phyloP scores from a whole-genome alignment of 768 basidiomycete genomes.

The Mycena pura region DNA sequence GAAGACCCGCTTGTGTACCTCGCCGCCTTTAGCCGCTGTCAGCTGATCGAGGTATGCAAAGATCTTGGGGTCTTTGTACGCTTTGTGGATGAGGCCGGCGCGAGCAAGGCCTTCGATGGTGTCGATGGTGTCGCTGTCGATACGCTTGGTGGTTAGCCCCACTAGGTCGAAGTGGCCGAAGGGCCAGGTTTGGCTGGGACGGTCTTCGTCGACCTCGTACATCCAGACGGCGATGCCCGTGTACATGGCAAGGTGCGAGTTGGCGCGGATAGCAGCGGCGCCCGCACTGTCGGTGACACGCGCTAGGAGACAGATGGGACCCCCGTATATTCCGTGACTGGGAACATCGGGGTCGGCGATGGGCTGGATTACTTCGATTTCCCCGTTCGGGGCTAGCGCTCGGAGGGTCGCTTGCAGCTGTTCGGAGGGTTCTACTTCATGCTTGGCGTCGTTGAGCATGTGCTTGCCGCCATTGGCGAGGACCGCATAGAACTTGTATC shows the following conservation, averaged over 20 bases:
- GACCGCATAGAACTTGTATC: background rate
- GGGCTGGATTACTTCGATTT: background rate
- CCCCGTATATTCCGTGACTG: background rate
- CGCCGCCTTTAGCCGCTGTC: background rate
- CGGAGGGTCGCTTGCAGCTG: background rate
- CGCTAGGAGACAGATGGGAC: background rate
- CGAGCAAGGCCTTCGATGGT: background rate
- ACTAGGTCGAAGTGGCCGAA: background rate
- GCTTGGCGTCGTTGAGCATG: background rate
- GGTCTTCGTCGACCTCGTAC: background rate
- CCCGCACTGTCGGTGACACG: background rate
- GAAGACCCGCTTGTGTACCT: background rate
- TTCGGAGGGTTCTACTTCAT: background rate
- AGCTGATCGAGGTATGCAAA: background rate
- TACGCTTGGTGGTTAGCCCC: too few relatives aligned
- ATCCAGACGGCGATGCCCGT: background rate
- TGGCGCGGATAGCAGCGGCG: background rate
- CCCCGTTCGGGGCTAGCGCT: background rate
- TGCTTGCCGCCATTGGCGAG: conserved; percentile 1
- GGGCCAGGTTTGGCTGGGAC: background rate
- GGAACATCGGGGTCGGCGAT: background rate
- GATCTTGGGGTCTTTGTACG: background rate
- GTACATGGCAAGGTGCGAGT: background rate
- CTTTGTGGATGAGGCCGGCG: background rate
- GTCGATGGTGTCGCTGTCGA: background rate